Evolutionary conservation across 495 filamentous ascomycete species (phyloP), one percentile per base, ranked within the genome.

Genomic region (Penicillium chermesinum): DNA sequence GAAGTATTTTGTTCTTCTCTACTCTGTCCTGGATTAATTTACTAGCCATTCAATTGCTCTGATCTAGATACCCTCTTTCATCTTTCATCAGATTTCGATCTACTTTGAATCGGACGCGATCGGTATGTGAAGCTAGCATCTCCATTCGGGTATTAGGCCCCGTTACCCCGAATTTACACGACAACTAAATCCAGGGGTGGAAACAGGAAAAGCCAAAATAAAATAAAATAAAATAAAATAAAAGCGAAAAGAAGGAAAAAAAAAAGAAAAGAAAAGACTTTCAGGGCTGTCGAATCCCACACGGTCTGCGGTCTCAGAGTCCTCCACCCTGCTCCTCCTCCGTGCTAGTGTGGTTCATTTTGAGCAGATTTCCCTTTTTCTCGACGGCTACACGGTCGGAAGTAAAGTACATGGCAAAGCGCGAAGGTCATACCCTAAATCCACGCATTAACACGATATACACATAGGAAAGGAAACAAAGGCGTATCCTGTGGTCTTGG

Each of bases 251-350:
- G 15, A 25, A 3, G 3, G 15, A 42, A 42, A 5, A 27, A 27
- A 9, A 13, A 25, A 20, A 34, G 5, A 44, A 44, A 18, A 18
- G 15, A 19, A 3, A 8, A 32, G 2, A 13, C 41, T 42, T 54
- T 50, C 42, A 46, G 52, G 51, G 46, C 51, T 49, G 37, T 54
- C 51, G 50, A 53, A 46, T 46, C 32, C 27, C 35, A 15, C 32
- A 6, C 27, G 54, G 53, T 57, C 54, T 53, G 54, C 54, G 34
- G 45, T 57, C 42, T 48, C 46, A 54, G 35, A 50, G 38, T 51
- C 36, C 20, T 43, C 25, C 35, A 38, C 25, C 35, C 32, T 41
- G 42, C 41, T 22, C 49, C 34, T 12, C 33, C 36, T 48, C 17
- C 10, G 43, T 44, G 33, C 47, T 58, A 56, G 49, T 20, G 25